Base-by-base conservation (phyloP, 179 eudicot species). In the Silene vulgaris region DNA sequence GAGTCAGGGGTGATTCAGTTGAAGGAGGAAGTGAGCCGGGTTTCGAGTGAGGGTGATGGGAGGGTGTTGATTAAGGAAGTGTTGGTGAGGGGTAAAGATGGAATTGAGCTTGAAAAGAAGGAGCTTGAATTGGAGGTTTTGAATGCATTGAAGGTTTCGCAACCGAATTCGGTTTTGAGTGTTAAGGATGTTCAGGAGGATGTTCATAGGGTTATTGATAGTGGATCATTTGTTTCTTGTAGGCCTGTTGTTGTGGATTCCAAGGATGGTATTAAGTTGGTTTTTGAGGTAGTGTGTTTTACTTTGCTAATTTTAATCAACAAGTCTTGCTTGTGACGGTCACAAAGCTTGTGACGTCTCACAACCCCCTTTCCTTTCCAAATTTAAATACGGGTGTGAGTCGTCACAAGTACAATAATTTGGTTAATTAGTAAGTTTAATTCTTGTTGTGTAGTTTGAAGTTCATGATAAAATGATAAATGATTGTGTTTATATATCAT, bases 171-270 rank as follows among this genome's bases (percentile, higher is more conserved):
- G 0, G 99, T 93, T 0, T 85, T 95, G 71, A 95, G 97, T 0
- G 89, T 85, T 30, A 80, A 86, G 59, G 99, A 95, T 73, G 99
- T 95, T 59, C 96, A 95, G 82, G 99, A 95, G 74, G 99, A 95
- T 79, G 97, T 93, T 65, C 96, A 88, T 65, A 77, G 97, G 84
- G 88, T 95, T 76, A 90, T 92, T 71, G 88, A 86, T 37, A 89
- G 91, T 68, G 99, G 99, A 21, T 95, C 89, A 76, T 95, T 95
- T 77, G 77, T 80, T 83, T 92, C 97, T 32, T 95, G 99, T 78
- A 83, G 89, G 89, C 99, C 99, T 2, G 91, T 95, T 7, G 97
- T 97, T 3, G 89, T 89, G 1, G 99, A 95, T 80, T 88, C 97
- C 8, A 85, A 93, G 65, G 99, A 95, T 73, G 99, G 99, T 20